Evolutionary conservation across 2,329 filamentous ascomycete genomes (phyloP).

Genomic region (Fusarium sp.): DNA sequence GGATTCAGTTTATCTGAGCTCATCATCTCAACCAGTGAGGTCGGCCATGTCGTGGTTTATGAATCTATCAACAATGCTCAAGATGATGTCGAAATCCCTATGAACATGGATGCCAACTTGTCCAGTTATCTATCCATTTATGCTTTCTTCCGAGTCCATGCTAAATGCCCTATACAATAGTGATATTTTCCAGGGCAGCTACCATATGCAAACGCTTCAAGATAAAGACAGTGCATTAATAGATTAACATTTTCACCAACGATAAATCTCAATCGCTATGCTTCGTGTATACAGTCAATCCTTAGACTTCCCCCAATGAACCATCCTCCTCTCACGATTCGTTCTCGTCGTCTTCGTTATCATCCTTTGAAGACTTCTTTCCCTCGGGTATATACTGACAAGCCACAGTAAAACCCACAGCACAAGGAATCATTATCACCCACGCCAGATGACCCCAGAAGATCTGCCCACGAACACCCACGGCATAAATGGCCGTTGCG

Average conservation of each 20-base stretch:
- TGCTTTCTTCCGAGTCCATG: not conserved
- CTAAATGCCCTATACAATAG: not conserved
- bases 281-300: no score
- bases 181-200: not conserved
- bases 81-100: not conserved
- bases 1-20: not conserved
- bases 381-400: conserved; percentile 44
- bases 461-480: conserved; percentile 70
- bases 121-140: not conserved
- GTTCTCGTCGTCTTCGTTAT: conserved; percentile 19
- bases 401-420: conserved; percentile 40
- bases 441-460: conserved; percentile 66
- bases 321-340: not conserved
- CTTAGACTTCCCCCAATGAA: not conserved
- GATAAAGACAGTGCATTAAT: not conserved
- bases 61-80: not conserved
- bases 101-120: not conserved
- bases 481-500: conserved; percentile 74
- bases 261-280: not conserved
- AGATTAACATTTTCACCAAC: not conserved
- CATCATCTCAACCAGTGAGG: not conserved
- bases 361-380: conserved; percentile 22
- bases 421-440: conserved; percentile 47
- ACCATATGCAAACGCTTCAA: not conserved
- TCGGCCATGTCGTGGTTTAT: not conserved